Evolutionary conservation across 208 protist species (phyloP).

Genomic region (Wallacemonas sp.): DNA sequence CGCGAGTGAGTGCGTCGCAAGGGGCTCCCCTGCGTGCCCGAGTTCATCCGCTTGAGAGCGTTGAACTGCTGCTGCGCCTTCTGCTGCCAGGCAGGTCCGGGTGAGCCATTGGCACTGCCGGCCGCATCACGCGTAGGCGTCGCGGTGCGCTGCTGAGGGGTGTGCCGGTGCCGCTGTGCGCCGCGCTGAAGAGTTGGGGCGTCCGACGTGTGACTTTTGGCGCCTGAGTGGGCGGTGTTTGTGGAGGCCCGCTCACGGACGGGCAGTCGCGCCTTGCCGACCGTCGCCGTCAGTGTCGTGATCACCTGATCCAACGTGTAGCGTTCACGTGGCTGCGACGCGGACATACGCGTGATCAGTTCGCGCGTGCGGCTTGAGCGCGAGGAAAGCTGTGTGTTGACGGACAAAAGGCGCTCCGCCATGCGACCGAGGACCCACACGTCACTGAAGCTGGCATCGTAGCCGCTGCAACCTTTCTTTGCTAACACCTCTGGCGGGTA

Average conservation of each 20-base stretch:
- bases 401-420: constrained; percentile 43
- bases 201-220: too few species aligned
- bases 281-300: constrained; percentile 21
- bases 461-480: constrained; percentile 12
- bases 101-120: not conserved
- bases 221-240: not conserved
- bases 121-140: not conserved
- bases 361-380: constrained; percentile 38
- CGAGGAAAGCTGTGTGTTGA: constrained; percentile 24
- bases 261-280: constrained; percentile 16
- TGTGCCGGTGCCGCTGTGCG: not conserved
- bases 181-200: not conserved
- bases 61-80: constrained; percentile 61
- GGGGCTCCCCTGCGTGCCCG: constrained; percentile 11
- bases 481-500: constrained; percentile 75
- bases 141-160: constrained; percentile 4
- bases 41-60: constrained; percentile 62
- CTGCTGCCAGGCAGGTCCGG: constrained; percentile 50
- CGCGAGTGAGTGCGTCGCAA: constrained; percentile 1
- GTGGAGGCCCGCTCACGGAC: constrained; percentile 13
- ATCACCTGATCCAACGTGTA: constrained; percentile 38
- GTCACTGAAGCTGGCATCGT: constrained; percentile 55
- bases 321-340: constrained; percentile 24
- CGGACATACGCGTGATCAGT: constrained; percentile 59
- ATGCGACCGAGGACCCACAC: constrained; percentile 75